Conservation (phyloP, 2,329 filamentous ascomycete species). For the Aspergillus chevalieri region DNA sequence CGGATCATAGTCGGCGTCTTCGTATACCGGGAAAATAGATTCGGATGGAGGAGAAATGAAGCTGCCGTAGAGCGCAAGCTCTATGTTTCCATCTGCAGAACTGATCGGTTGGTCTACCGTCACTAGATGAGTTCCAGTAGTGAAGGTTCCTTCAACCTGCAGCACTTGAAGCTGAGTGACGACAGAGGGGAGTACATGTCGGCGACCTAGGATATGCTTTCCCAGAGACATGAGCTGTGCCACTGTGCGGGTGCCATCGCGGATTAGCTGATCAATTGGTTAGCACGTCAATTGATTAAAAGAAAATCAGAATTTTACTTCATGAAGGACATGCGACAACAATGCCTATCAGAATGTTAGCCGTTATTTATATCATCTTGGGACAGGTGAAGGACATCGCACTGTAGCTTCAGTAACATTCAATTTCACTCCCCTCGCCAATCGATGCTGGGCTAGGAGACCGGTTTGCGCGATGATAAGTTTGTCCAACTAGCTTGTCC, state of each 20-base stretch:
- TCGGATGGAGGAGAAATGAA: conserved; percentile 72
- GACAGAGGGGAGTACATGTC: conserved; percentile 77
- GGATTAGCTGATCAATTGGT: conserved; percentile 57
- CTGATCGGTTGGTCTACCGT: conserved; percentile 82
- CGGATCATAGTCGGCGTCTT: conserved; percentile 56
- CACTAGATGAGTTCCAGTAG: conserved; percentile 78
- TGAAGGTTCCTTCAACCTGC: conserved; percentile 86
- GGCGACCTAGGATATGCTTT: conserved; percentile 77
- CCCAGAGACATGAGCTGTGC: conserved; percentile 84
- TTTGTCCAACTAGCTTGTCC: conserved; percentile 70
- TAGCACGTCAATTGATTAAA: not conserved
- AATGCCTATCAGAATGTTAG: conserved; percentile 13
- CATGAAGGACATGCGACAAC: conserved; percentile 79
- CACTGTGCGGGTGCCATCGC: conserved; percentile 83
- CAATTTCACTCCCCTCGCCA: conserved; percentile 74
- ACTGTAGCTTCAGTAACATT: conserved; percentile 82
- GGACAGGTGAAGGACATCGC: conserved; percentile 6
- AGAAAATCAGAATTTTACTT: conserved; percentile 44
- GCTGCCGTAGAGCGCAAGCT: conserved; percentile 74
- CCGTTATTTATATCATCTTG: not conserved
- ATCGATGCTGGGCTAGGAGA: conserved; percentile 70
- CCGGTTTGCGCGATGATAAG: conserved; percentile 81
- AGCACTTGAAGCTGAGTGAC: conserved; percentile 68
- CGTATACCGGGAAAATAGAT: conserved; percentile 58
- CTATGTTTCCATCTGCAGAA: conserved; percentile 72